These are phyloP conservation scores for Boletus rubropictus DNA, from an alignment of 768 basidiomycete genomes.

Conservation along the genomic window DNA sequence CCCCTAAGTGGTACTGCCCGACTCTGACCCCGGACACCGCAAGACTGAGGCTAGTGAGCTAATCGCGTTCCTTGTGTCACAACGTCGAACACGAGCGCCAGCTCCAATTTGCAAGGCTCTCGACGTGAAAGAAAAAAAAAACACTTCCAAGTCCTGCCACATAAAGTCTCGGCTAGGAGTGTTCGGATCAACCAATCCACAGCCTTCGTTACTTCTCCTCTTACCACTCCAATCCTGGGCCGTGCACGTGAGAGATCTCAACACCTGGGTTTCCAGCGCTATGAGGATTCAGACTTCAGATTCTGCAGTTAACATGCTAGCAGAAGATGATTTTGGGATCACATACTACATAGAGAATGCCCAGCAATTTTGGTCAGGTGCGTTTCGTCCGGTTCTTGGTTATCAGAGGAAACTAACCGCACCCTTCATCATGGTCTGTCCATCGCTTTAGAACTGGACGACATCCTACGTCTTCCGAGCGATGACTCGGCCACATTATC, in stretches of 20 bases:
- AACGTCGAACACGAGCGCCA: slow-evolving; percentile 6
- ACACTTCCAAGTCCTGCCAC: not conserved
- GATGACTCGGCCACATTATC: slow-evolving; percentile 57
- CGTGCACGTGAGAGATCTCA: not conserved
- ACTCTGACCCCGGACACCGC: slow-evolving; percentile 23
- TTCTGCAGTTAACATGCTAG: slow-evolving; percentile 16
- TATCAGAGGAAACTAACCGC: slow-evolving; percentile 4
- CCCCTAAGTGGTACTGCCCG: too few species aligned
- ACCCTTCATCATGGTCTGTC: not conserved
- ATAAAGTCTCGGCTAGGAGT: not conserved
- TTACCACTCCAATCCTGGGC: slow-evolving; percentile 4
- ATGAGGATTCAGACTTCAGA: slow-evolving; percentile 16
- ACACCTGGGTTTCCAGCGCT: slow-evolving; percentile 3
- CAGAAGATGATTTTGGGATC: slow-evolving; percentile 69
- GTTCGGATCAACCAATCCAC: not conserved
- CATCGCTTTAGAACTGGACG: slow-evolving; percentile 72
- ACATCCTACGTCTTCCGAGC: slow-evolving; percentile 62
- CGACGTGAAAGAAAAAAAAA: not conserved
- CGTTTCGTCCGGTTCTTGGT: slow-evolving; percentile 24
- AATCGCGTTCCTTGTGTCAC: not conserved
- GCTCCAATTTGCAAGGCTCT: not conserved
- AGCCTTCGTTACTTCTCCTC: not conserved
- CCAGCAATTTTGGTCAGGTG: slow-evolving; percentile 90
- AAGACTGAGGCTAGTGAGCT: not conserved
- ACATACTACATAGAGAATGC: slow-evolving; percentile 77